phyloP scores from a whole-genome alignment of 2,329 filamentous ascomycete species.

The Fusarium sp. region DNA sequence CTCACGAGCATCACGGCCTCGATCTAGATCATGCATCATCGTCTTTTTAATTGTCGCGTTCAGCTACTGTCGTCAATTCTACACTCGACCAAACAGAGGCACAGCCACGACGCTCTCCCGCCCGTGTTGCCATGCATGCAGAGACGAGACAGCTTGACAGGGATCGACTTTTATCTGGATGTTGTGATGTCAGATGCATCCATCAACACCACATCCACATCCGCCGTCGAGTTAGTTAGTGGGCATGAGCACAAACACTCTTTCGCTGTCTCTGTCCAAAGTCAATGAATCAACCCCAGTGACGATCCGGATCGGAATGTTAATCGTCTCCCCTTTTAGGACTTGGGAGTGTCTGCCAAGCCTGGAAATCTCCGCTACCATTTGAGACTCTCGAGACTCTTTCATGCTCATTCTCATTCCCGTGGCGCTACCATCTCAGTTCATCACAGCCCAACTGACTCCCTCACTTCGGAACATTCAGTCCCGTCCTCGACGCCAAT shows the following conservation, averaged over 20 bases:
- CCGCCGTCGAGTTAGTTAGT: not conserved
- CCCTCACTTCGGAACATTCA: conserved; percentile 14
- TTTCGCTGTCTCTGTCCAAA: not conserved
- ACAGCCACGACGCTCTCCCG: conserved; percentile 29
- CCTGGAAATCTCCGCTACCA: conserved; percentile 1
- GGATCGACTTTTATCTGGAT: conserved; percentile 1
- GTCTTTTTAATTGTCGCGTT: not conserved
- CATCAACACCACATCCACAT: not conserved
- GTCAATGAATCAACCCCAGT: conserved; percentile 29
- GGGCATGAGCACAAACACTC: not conserved
- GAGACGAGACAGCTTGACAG: conserved; percentile 31
- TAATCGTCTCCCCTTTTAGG: conserved; percentile 23
- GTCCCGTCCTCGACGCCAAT: conserved; percentile 23
- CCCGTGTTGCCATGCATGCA: conserved; percentile 3
- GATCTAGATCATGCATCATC: conserved; percentile 7
- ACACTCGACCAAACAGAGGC: conserved; percentile 3
- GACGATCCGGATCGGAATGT: conserved; percentile 33
- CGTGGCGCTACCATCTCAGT: conserved; percentile 24
- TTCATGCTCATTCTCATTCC: not conserved
- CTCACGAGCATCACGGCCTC: not conserved
- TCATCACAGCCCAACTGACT: not conserved
- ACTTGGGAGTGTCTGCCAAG: conserved; percentile 5
- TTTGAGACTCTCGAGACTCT: not conserved
- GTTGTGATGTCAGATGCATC: conserved; percentile 31
- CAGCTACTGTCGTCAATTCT: conserved; percentile 22